Conservation (phyloP, 805 yeast genomes). For the Candida oleophila region DNA sequence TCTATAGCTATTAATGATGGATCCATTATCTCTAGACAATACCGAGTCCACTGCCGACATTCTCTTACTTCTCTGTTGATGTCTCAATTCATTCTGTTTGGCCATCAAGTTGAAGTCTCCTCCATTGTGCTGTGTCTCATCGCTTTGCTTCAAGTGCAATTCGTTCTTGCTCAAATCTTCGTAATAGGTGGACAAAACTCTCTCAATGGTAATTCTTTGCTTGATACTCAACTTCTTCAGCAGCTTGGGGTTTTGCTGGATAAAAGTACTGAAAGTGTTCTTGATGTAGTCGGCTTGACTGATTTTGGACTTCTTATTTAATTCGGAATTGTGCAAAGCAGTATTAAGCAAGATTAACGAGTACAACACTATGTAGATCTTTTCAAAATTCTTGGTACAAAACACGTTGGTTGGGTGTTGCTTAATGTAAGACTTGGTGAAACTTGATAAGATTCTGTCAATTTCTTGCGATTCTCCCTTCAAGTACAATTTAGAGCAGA, state of each 20-base stretch:
- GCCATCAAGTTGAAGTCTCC: conserved; percentile 5
- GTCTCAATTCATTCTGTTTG: conserved; percentile 1
- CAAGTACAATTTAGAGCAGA: conserved; percentile 68
- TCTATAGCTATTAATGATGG: neutral
- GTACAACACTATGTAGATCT: conserved; percentile 67
- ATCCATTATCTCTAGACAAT: conserved; percentile 9
- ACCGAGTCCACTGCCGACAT: conserved; percentile 20
- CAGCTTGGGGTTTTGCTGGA: conserved; percentile 32
- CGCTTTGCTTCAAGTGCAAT: conserved; percentile 36
- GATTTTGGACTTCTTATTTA: conserved; percentile 36
- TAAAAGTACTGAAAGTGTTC: conserved; percentile 42
- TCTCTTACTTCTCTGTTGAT: conserved; percentile 12
- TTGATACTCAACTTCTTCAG: conserved; percentile 29
- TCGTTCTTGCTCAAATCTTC: conserved; percentile 41
- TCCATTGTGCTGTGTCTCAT: conserved; percentile 6
- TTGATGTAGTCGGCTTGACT: conserved; percentile 41
- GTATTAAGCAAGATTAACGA: conserved; percentile 73
- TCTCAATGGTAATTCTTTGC: conserved; percentile 42
- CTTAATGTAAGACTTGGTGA: conserved; percentile 61
- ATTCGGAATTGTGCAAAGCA: conserved; percentile 60
- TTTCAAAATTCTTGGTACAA: conserved; percentile 51
- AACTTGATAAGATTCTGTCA: conserved; percentile 68
- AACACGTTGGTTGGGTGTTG: conserved; percentile 49
- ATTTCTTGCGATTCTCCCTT: conserved; percentile 83
- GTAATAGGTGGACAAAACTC: conserved; percentile 45